Conservation (phyloP, 2,329 filamentous ascomycete genomes). For the Cladosporium oxysporum region DNA sequence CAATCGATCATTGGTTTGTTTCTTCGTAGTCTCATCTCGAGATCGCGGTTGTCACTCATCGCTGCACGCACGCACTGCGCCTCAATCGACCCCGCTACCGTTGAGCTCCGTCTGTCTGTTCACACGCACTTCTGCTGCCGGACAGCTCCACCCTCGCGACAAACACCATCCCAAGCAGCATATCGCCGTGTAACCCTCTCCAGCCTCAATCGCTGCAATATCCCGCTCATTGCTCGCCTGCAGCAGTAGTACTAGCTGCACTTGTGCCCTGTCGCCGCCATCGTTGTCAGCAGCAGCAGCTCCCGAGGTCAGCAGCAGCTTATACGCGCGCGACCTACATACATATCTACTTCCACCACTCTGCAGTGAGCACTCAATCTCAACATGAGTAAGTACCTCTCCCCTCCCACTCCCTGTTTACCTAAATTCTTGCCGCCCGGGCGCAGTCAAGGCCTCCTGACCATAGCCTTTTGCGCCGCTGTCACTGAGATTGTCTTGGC, state of each 20-base stretch:
- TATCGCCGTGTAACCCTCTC: not conserved
- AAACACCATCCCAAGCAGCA: not conserved
- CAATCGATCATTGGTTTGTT: constrained; percentile 1
- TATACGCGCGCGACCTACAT: not conserved
- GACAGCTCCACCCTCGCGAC: not conserved
- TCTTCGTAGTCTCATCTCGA: not conserved
- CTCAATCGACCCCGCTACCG: constrained; percentile 7
- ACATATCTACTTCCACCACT: not conserved
- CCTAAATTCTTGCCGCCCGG: constrained; percentile 2
- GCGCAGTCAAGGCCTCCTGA: constrained; percentile 18
- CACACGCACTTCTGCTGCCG: not conserved
- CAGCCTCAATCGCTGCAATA: not conserved
- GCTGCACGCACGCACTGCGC: constrained; percentile 14
- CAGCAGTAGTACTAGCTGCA: constrained; percentile 2
- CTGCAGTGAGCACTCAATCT: not conserved
- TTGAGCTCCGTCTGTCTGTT: constrained; percentile 1
- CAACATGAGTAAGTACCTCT: constrained; percentile 21
- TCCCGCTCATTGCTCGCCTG: not conserved
- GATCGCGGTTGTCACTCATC: not conserved
- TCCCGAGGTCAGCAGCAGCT: not conserved
- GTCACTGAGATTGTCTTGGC: constrained; percentile 18
- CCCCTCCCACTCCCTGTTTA: not conserved
- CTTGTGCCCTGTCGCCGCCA: not conserved
- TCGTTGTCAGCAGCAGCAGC: not conserved
- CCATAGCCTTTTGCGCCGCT: constrained; percentile 3